Conservation (phyloP, 179 eudicot species). For the Kewa caespitosa region DNA sequence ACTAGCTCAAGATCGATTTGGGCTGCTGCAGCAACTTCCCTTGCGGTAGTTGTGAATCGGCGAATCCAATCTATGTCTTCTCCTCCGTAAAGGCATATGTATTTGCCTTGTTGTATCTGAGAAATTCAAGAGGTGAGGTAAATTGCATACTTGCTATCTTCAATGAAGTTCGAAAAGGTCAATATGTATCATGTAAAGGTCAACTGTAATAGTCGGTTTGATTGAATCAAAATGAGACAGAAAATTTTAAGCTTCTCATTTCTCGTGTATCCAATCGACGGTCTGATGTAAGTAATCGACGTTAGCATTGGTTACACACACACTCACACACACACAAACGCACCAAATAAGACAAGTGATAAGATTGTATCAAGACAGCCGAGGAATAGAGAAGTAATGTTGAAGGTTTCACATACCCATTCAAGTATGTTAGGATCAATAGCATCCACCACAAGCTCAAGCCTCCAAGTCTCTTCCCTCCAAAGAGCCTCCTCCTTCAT, state of each 20-base stretch:
- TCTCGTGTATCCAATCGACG: background rate
- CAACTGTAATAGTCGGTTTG: background rate
- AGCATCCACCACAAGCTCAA: conserved; percentile 61
- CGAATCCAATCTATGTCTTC: conserved; percentile 66
- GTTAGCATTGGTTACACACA: background rate
- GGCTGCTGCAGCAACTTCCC: conserved; percentile 29
- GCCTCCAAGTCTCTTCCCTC: conserved; percentile 70
- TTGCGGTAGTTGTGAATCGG: conserved; percentile 42
- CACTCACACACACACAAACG: background rate
- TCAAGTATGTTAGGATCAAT: conserved; percentile 43
- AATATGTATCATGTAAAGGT: too few species aligned
- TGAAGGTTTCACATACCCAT: conserved; percentile 50
- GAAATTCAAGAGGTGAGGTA: too few species aligned
- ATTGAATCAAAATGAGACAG: background rate
- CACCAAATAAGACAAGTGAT: background rate
- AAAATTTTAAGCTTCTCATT: background rate
- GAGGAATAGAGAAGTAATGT: background rate
- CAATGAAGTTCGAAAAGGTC: too few species aligned
- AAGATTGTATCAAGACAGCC: background rate
- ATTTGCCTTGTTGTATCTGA: conserved; percentile 49
- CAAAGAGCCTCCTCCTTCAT: conserved; percentile 61
- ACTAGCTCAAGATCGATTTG: conserved; percentile 60
- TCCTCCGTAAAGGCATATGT: conserved; percentile 82
- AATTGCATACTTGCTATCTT: too few species aligned
- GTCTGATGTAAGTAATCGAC: background rate